These are phyloP conservation scores for Aschersonia sp. DNA, from an alignment of 2,329 filamentous ascomycete genomes.

Conservation along the genomic window DNA sequence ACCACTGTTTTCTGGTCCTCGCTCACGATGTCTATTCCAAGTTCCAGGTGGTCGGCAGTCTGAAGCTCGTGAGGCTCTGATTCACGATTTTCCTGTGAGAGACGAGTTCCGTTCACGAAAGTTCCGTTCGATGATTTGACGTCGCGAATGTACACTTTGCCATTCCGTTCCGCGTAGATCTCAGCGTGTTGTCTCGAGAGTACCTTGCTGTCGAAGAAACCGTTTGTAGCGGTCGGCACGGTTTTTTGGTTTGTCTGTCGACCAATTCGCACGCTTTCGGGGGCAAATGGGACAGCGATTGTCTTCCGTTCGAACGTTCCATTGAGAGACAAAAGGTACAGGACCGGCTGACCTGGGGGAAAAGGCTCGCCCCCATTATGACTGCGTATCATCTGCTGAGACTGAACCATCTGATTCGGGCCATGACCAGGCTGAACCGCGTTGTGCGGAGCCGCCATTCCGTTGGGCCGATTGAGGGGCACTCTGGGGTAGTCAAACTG, in stretches of 20 bases:
- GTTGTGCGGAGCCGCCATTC: slow-evolving; percentile 20
- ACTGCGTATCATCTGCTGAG: slow-evolving; percentile 35
- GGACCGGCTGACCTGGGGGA: slow-evolving; percentile 56
- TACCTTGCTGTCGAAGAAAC: slow-evolving; percentile 97
- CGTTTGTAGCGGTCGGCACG: slow-evolving; percentile 77
- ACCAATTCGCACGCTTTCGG: slow-evolving; percentile 89
- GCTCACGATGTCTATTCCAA: slow-evolving; percentile 96
- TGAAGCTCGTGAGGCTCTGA: slow-evolving; percentile 90
- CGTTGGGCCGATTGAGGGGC: slow-evolving; percentile 27
- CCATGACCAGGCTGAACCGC: slow-evolving; percentile 16
- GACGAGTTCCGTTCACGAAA: slow-evolving; percentile 82
- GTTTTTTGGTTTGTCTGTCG: slow-evolving; percentile 97
- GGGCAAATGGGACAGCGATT: slow-evolving; percentile 81
- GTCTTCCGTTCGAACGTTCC: slow-evolving; percentile 96
- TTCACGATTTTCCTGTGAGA: slow-evolving; percentile 90
- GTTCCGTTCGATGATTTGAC: slow-evolving; percentile 98
- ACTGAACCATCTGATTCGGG: slow-evolving; percentile 25
- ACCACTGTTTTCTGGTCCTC: slow-evolving; percentile 98
- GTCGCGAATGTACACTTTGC: slow-evolving; percentile 91
- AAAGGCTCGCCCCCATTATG: slow-evolving; percentile 46
- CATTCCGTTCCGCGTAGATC: slow-evolving; percentile 73
- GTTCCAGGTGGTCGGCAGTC: slow-evolving; percentile 80
- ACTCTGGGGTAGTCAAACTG: slow-evolving; percentile 32
- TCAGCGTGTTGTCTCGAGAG: slow-evolving; percentile 92
- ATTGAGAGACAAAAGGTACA: slow-evolving; percentile 82